A percentile compares a stretch with the other conserved stretches of the same genome.
phyloP scores from a whole-genome alignment of 2,329 filamentous ascomycete species.

The Xylaria hypoxylon region DNA sequence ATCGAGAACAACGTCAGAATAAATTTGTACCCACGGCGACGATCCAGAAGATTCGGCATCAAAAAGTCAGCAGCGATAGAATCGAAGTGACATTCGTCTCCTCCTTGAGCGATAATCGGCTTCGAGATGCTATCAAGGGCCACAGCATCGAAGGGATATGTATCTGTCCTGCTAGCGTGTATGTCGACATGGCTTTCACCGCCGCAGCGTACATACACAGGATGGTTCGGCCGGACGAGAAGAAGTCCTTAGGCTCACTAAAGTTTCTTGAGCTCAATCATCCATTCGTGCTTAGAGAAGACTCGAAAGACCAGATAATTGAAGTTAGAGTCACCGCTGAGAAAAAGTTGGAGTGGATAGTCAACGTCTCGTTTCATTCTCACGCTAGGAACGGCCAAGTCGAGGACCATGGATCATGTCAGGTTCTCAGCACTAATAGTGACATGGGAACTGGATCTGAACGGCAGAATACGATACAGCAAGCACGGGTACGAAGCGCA shows the following conservation, averaged over 20 bases:
- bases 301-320: conserved; percentile 17
- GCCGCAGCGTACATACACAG: conserved; percentile 30
- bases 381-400: conserved; percentile 14
- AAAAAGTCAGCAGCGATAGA: conserved; percentile 11
- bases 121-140: conserved; percentile 31
- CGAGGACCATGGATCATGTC: conserved; percentile 29
- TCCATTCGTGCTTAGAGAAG: conserved; percentile 32
- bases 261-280: conserved; percentile 21
- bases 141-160: conserved; percentile 32
- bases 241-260: conserved; percentile 6
- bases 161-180: conserved; percentile 38
- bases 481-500: conserved; percentile 1
- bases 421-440: conserved; percentile 15
- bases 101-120: conserved; percentile 17
- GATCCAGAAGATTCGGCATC: conserved; percentile 28
- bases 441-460: neutral
- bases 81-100: conserved; percentile 37
- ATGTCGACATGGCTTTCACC: conserved; percentile 39
- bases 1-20: neutral
- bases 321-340: conserved; percentile 24
- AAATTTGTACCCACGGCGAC: conserved; percentile 33
- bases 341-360: conserved; percentile 21
- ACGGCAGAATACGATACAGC: neutral
- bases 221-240: conserved; percentile 3
- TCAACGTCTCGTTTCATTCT: conserved; percentile 29